phyloP scores from a whole-genome alignment of 148 eudicot genomes.

The Rheum nobile region DNA sequence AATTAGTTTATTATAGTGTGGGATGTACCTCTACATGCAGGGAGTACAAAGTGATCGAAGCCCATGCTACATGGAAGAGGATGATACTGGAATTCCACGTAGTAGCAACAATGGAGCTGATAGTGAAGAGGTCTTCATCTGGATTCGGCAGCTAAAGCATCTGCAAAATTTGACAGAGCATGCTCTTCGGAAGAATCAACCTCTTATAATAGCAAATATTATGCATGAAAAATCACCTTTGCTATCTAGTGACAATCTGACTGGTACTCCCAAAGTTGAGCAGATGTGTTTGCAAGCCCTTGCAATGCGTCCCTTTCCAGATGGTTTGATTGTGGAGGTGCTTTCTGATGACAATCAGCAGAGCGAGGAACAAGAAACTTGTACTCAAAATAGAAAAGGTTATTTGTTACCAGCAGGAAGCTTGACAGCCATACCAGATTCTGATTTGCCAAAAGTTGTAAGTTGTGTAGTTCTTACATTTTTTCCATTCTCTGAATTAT shows the following conservation, averaged over 20 bases:
- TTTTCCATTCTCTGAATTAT: background rate
- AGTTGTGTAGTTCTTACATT: constrained; percentile 12
- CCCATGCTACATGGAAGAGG: constrained; percentile 13
- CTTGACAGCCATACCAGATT: constrained; percentile 29
- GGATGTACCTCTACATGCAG: constrained; percentile 17
- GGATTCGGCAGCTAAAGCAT: constrained; percentile 52
- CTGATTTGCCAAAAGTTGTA: constrained; percentile 66
- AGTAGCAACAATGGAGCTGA: constrained; percentile 25
- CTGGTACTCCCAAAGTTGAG: constrained; percentile 48
- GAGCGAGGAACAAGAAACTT: constrained; percentile 34
- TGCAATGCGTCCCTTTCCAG: constrained; percentile 45
- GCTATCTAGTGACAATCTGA: constrained; percentile 34
- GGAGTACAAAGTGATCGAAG: constrained; percentile 49
- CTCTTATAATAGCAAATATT: constrained; percentile 54
- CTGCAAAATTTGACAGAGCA: constrained; percentile 65
- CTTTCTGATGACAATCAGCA: constrained; percentile 19
- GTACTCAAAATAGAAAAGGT: constrained; percentile 32
- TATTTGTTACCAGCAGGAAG: constrained; percentile 15
- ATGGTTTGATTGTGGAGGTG: constrained; percentile 33
- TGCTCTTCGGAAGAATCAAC: constrained; percentile 73
- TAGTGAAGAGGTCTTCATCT: constrained; percentile 37
- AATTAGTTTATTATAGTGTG: background rate
- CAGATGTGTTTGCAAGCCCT: constrained; percentile 67
- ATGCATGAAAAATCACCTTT: constrained; percentile 52
- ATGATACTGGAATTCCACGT: constrained; percentile 23